Conservation (phyloP, 352 stramenopile genomes). For the Globisporangium uncinulatum region DNA sequence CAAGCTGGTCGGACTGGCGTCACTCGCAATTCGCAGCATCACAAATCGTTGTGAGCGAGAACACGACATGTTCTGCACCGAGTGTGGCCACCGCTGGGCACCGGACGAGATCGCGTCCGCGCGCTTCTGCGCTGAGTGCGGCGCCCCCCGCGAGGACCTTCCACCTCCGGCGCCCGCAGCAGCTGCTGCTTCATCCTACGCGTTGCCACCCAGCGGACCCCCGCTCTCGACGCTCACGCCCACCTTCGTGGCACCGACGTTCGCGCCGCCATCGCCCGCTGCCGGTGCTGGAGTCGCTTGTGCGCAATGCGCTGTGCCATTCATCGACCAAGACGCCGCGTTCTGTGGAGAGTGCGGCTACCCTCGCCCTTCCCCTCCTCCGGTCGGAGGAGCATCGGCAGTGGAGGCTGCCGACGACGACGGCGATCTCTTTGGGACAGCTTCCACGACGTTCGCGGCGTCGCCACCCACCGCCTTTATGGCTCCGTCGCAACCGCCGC, state of each 20-base stretch:
- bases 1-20: neutral
- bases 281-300: conserved; percentile 17
- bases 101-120: conserved; percentile 72
- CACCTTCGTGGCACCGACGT: conserved; percentile 14
- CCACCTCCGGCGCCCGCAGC: conserved; percentile 11
- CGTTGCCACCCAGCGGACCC: neutral
- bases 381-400: conserved; percentile 2
- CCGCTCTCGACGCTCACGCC: conserved; percentile 11
- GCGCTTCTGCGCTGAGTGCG: conserved; percentile 81
- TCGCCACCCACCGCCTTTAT: neutral
- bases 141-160: conserved; percentile 59
- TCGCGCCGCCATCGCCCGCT: conserved; percentile 8
- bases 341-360: conserved; percentile 80
- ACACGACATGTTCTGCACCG: conserved; percentile 65
- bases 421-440: conserved; percentile 52
- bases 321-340: conserved; percentile 39
- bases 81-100: conserved; percentile 78
- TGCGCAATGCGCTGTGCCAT: conserved; percentile 41
- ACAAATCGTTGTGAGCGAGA: neutral
- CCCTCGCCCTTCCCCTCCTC: conserved; percentile 19
- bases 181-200: neutral
- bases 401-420: conserved; percentile 20
- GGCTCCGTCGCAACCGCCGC: too few species aligned
- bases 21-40: neutral
- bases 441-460: conserved; percentile 21